Evolutionary conservation across 116 monocot genomes (phyloP).

Genomic region (Cymodocea nodosa): DNA sequence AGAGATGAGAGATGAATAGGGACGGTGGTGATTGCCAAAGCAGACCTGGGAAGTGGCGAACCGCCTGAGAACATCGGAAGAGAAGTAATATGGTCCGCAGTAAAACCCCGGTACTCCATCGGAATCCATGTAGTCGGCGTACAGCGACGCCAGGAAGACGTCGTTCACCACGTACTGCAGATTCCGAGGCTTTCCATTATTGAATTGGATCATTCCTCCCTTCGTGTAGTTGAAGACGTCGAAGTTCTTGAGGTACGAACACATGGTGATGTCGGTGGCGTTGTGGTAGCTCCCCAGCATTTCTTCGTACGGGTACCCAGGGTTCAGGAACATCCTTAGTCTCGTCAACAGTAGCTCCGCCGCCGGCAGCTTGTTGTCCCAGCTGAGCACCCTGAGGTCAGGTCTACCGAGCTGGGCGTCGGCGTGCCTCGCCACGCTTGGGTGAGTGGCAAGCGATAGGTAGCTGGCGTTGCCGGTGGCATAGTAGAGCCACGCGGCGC

Average conservation of each 20-base stretch:
- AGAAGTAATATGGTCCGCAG: conserved; percentile 58
- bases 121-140: conserved; percentile 60
- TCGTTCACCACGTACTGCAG: conserved; percentile 42
- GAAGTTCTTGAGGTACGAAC: conserved; percentile 36
- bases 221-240: conserved; percentile 57
- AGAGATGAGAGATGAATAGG: too few species aligned
- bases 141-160: conserved; percentile 35
- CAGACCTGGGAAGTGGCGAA: conserved; percentile 61
- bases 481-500: conserved; percentile 80
- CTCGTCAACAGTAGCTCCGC: conserved; percentile 62
- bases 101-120: conserved; percentile 40
- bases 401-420: conserved; percentile 23
- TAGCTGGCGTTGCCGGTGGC: conserved; percentile 72
- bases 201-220: conserved; percentile 67
- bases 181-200: conserved; percentile 55
- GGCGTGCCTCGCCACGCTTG: conserved; percentile 45
- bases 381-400: conserved; percentile 63
- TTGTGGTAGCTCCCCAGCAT: conserved; percentile 44
- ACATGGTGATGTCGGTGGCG: conserved; percentile 35
- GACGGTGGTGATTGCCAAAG: too few species aligned
- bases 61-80: conserved; percentile 26
- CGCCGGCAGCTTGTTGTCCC: conserved; percentile 88
- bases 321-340: conserved; percentile 71
- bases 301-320: conserved; percentile 85
- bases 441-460: conserved; percentile 43